A percentile compares a stretch with the other conserved stretches of the same genome.
These are phyloP conservation scores for Rutstroemia sp. DNA, from an alignment of 2,329 filamentous ascomycete species.

Conservation along the genomic window DNA sequence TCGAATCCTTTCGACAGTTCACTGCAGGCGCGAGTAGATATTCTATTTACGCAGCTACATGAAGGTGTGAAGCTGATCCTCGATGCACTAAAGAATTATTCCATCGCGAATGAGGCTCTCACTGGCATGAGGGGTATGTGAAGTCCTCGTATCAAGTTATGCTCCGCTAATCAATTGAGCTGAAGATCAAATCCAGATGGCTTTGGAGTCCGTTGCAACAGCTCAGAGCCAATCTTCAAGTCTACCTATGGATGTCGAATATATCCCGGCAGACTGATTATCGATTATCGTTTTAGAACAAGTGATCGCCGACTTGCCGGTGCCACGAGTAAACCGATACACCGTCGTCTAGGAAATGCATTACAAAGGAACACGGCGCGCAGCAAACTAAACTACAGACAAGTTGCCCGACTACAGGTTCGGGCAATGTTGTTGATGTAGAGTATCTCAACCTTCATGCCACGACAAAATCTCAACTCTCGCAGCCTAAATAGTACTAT, in stretches of 20 bases:
- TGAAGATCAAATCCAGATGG: constrained; percentile 12
- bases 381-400: no score
- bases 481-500: no score
- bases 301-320: no score
- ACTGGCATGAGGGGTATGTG: constrained; percentile 23
- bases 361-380: no score
- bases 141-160: no score
- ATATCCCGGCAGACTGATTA: neutral
- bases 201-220: neutral
- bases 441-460: no score
- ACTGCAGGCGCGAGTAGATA: constrained; percentile 6
- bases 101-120: constrained; percentile 22
- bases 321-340: no score
- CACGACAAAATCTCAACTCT: no score
- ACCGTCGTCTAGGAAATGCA: no score
- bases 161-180: neutral
- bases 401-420: no score
- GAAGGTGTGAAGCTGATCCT: constrained; percentile 19
- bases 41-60: constrained; percentile 15
- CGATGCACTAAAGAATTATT: constrained; percentile 22
- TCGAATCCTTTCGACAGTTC: neutral
- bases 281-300: neutral
- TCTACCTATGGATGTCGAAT: neutral
- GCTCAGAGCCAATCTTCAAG: neutral
- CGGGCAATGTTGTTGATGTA: no score